Base-by-base conservation (phyloP, 495 filamentous ascomycete genomes). In the Acidomyces sp. region DNA sequence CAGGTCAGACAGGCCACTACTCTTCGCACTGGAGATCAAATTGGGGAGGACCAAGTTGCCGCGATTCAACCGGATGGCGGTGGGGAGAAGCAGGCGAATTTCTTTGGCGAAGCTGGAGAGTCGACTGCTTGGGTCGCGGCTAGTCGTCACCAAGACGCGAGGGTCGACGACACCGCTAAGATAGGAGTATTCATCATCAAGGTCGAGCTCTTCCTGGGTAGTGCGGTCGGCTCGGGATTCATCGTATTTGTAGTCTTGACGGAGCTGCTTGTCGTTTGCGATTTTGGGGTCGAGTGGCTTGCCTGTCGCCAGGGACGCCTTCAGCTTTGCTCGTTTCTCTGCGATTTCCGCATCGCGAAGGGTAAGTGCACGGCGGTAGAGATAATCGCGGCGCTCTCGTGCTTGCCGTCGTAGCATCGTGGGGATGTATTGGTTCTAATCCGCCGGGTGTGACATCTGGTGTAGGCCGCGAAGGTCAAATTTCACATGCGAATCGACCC, bases 111-210 rank as follows among this genome's bases (percentile, higher is more conserved):
- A 97, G 9, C 82, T 75, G 28, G 74, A 72, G 3, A 96, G 71
- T 29, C 87, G 74, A 31, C 82, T 80, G 32, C 80, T 87, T 20
- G 88, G 88, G 44, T 85, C 82, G 35, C 90, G 72, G 33, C 81
- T 85, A 3, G 92, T 96, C 9, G 88, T 94, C 43, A 96, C 82
- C n/a, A 93, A 70, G 10, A 88, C 75, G 37, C 86, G 73, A 25
- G 85, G 86, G 45, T 93, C 85, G 13, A 85, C 72, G 41, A 93
- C 71, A 18, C 86, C 86, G 26, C 78, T 85, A 2, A 90, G 74
- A 41, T 85, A 73, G 11, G 78, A 72, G 58, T 93, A 94, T 69
- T 99, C 90, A 56, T 99, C 90, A 58, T 99, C 90, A n/a, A 99
- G 64, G 47, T 84, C 80, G 30, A 86, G 62, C 31, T 82, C 80